A percentile compares a stretch with the other conserved stretches of the same genome.
phyloP scores from a whole-genome alignment of 2,329 filamentous ascomycete species.

The Aspergillus neotritici region DNA sequence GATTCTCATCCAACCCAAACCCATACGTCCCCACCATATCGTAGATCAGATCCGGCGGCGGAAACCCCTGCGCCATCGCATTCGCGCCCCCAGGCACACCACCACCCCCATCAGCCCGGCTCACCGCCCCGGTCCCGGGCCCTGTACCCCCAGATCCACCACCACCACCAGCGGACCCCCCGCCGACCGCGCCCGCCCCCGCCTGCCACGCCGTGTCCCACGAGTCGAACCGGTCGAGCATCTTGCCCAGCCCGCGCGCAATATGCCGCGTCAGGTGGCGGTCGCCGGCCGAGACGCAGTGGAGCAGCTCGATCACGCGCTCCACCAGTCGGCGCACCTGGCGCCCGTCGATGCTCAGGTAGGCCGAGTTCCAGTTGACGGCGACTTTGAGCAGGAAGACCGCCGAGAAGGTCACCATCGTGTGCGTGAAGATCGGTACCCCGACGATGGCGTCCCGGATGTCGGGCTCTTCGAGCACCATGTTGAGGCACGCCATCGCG shows the following conservation, averaged over 20 bases:
- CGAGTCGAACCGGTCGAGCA: slow-evolving; percentile 38
- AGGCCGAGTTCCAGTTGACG: slow-evolving; percentile 40
- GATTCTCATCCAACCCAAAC: slow-evolving; percentile 38
- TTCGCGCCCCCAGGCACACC: slow-evolving; percentile 38
- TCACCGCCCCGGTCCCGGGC: slow-evolving; percentile 4
- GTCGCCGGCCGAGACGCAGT: slow-evolving; percentile 38
- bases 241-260: slow-evolving; percentile 37
- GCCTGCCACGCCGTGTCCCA: slow-evolving; percentile 34
- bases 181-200: slow-evolving; percentile 6
- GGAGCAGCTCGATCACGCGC: slow-evolving; percentile 37
- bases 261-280: slow-evolving; percentile 39
- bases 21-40: slow-evolving; percentile 42
- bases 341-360: slow-evolving; percentile 35
- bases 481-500: slow-evolving; percentile 44
- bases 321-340: slow-evolving; percentile 36
- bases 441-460: slow-evolving; percentile 47
- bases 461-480: slow-evolving; percentile 44
- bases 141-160: too few species aligned
- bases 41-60: slow-evolving; percentile 38
- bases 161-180: background rate
- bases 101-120: slow-evolving; percentile 19
- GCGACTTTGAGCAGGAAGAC: slow-evolving; percentile 44
- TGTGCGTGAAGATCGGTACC: slow-evolving; percentile 43
- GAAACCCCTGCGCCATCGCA: slow-evolving; percentile 38
- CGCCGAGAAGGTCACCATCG: slow-evolving; percentile 44